Base-by-base conservation (phyloP, 2,329 filamentous ascomycete species). In the Fusarium liriodendri region DNA sequence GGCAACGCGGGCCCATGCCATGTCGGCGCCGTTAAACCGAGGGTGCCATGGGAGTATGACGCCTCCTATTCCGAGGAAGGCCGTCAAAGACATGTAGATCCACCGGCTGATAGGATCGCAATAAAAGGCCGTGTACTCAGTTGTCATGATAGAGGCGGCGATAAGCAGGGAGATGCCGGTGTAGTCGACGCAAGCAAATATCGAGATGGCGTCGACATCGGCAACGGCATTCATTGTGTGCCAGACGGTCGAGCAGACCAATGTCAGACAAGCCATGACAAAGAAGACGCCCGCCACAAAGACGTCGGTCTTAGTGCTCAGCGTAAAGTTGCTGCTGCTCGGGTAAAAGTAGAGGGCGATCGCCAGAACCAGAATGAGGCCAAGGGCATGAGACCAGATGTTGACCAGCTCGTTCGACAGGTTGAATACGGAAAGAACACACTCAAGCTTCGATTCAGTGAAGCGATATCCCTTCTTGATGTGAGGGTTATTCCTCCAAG, bases 221-320 rank as follows among this genome's bases (percentile, higher is more conserved):
- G 96, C 95, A 64, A 98, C 97, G 78, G 94, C 95, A 85, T 96
- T 98, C 95, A 99, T 98, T 29, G 97, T 98, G 85, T 99, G 97
- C 97, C 97, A 99, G 80, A 98, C 91, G 73, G 93, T 96, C 71
- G 94, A 97, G 91, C 97, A 99, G 80, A 96, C 91, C 64, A 99
- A 90, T 79, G 96, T 98, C 83, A 98, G 95, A 87, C 92, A 95
- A 54, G 97, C 97, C 57, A 96, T 97, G 80, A 97, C 94, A 86
- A 99, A 98, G 88, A 99, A 99, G 75, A 97, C 89, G 25, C 94
- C 95, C 1, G 96, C 95, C 72, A 99, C 95, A 79, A 97, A 89
- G 69, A 98, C 90, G 81, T 99, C 97, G 58, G 93, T 90, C 63
- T 95, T 97, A 67, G 94, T 95, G 83, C 94, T 97, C 71, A 94